These are phyloP conservation scores for Cymbopogon citratus DNA, from an alignment of 176 grass and related monocot species.

Conservation along the genomic window DNA sequence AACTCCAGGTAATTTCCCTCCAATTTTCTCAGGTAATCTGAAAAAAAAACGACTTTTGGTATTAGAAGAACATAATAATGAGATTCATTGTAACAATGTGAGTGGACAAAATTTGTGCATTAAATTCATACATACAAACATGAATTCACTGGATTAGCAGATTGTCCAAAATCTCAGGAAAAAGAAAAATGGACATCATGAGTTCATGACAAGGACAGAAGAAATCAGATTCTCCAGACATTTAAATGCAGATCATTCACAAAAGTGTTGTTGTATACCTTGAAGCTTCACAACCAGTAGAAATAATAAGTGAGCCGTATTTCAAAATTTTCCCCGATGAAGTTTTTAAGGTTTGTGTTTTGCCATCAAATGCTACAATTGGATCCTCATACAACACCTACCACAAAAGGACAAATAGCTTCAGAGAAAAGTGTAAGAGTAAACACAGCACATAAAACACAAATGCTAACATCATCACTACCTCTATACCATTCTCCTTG, in stretches of 20 bases:
- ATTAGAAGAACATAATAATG: conserved; percentile 23
- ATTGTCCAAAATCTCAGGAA: not conserved
- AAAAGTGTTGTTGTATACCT: conserved; percentile 44
- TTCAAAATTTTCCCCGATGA: conserved; percentile 82
- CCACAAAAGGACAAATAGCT: not conserved
- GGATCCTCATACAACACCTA: conserved; percentile 92
- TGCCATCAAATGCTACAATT: conserved; percentile 72
- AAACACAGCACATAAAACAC: not conserved
- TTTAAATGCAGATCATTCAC: not conserved
- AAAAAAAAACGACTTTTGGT: not conserved
- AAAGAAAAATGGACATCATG: not conserved
- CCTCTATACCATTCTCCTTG: conserved; percentile 87
- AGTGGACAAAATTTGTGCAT: not conserved
- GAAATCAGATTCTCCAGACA: conserved; percentile 7
- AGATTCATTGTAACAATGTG: not conserved
- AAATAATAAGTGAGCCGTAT: conserved; percentile 91
- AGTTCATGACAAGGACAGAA: not conserved
- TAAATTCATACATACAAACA: not conserved
- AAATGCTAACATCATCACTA: conserved; percentile 3
- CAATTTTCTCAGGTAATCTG: conserved; percentile 89
- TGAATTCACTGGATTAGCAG: not conserved
- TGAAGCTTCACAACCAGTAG: conserved; percentile 61
- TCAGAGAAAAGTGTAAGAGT: not conserved
- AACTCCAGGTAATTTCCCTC: conserved; percentile 72
- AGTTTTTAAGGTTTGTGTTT: conserved; percentile 80